phyloP scores from a whole-genome alignment of 75 land plant genomes.

The Larix kaempferi region DNA sequence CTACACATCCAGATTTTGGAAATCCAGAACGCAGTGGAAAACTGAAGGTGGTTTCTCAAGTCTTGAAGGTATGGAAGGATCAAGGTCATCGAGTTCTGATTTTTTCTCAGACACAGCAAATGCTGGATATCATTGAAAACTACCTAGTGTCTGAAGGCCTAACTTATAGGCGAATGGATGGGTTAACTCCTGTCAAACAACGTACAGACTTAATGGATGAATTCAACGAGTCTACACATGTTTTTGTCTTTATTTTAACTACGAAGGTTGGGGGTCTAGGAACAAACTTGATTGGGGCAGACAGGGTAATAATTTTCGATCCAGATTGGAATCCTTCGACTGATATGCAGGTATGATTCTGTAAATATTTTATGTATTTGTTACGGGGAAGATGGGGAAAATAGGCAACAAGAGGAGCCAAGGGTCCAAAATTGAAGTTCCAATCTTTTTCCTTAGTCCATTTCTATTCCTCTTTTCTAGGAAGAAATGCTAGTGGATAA shows the following conservation, averaged over 20 bases:
- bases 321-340: slow-evolving; percentile 99
- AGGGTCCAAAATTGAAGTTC: neutral
- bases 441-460: neutral
- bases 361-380: neutral
- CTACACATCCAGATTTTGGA: slow-evolving; percentile 82
- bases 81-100: slow-evolving; percentile 94
- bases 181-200: slow-evolving; percentile 82
- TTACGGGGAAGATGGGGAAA: neutral
- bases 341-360: slow-evolving; percentile 84
- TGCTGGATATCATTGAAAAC: slow-evolving; percentile 92
- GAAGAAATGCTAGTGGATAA: neutral
- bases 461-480: neutral
- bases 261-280: slow-evolving; percentile 98
- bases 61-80: slow-evolving; percentile 83
- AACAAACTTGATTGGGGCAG: slow-evolving; percentile 89
- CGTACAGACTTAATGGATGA: slow-evolving; percentile 91
- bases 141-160: slow-evolving; percentile 47
- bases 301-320: slow-evolving; percentile 92
- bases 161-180: slow-evolving; percentile 96
- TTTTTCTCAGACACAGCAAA: slow-evolving; percentile 96
- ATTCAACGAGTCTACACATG: slow-evolving; percentile 78
- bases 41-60: slow-evolving; percentile 79
- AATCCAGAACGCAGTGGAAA: slow-evolving; percentile 94
- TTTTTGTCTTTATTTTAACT: slow-evolving; percentile 87
- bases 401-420: neutral